Evolutionary conservation across 805 yeast species (phyloP).

Genomic region (Henningerozyma blattae): DNA sequence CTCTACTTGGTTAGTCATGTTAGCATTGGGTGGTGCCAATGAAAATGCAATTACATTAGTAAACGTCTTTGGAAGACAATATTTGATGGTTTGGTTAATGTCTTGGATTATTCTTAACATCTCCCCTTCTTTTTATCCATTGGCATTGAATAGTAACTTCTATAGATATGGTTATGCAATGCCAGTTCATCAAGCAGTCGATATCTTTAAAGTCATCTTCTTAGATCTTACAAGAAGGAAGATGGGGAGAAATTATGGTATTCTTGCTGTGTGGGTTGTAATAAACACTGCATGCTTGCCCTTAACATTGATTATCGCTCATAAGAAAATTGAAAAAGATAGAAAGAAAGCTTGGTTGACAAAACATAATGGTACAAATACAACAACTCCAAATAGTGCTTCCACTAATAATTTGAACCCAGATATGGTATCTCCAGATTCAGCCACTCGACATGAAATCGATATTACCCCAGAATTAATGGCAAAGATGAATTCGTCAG

Average conservation of each 20-base stretch:
- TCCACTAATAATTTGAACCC: too few relatives aligned
- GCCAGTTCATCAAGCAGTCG: constrained; percentile 59
- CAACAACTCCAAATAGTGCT: background rate
- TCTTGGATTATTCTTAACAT: constrained; percentile 59
- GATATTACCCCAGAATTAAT: background rate
- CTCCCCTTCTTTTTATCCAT: constrained; percentile 56
- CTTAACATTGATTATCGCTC: constrained; percentile 7
- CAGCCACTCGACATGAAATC: background rate
- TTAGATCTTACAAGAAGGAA: constrained; percentile 44
- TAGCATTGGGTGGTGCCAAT: constrained; percentile 66
- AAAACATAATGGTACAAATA: background rate
- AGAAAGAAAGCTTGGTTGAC: background rate
- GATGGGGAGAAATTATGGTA: constrained; percentile 49
- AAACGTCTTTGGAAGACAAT: constrained; percentile 46
- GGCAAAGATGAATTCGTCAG: too few relatives aligned
- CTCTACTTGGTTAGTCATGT: constrained; percentile 53
- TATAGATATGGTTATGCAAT: constrained; percentile 54
- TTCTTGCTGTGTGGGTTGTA: constrained; percentile 49
- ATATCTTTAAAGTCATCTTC: constrained; percentile 46
- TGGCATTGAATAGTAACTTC: constrained; percentile 42
- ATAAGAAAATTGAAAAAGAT: background rate
- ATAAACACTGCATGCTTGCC: constrained; percentile 35
- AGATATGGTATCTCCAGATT: background rate
- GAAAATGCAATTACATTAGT: constrained; percentile 48
- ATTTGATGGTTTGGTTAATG: constrained; percentile 59